These are phyloP conservation scores for Pichia sp. DNA, from an alignment of 1,139 yeast genomes.

Conservation along the genomic window DNA sequence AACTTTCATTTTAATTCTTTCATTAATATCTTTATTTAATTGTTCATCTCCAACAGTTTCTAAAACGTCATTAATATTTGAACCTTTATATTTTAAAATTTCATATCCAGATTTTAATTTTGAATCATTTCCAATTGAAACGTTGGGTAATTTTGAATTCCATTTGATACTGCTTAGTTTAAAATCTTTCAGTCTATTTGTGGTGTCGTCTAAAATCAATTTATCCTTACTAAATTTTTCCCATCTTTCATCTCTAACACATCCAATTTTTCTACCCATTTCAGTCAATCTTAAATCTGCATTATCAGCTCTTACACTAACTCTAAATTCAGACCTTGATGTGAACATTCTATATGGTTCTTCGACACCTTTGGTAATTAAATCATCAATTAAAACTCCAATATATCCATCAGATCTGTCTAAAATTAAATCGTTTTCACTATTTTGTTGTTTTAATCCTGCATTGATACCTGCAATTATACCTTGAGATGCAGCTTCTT, in stretches of 20 bases:
- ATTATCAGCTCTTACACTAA: conserved; percentile 86
- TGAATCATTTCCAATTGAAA: conserved; percentile 33
- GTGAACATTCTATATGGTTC: conserved; percentile 99
- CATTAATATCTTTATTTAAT: conserved; percentile 34
- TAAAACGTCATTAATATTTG: conserved; percentile 29
- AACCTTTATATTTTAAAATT: conserved; percentile 41
- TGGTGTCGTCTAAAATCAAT: conserved; percentile 39
- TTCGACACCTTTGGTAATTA: conserved; percentile 90
- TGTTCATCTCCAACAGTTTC: conserved; percentile 30
- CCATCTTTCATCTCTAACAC: conserved; percentile 60
- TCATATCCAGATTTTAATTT: conserved; percentile 50
- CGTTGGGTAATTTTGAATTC: conserved; percentile 35
- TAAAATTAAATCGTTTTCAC: conserved; percentile 44
- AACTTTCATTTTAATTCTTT: conserved; percentile 52
- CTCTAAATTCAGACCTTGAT: conserved; percentile 87
- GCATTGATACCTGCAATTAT: conserved; percentile 95
- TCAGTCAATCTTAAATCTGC: conserved; percentile 82
- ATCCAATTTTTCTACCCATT: conserved; percentile 61
- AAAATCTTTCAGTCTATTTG: conserved; percentile 40
- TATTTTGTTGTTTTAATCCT: conserved; percentile 42
- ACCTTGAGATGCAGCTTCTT: conserved; percentile 98
- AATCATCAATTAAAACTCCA: conserved; percentile 90
- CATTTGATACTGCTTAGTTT: conserved; percentile 54
- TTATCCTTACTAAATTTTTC: conserved; percentile 41
- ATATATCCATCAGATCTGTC: conserved; percentile 80